phyloP scores from a whole-genome alignment of 2,329 filamentous ascomycete genomes.

The Penicillium sp. region DNA sequence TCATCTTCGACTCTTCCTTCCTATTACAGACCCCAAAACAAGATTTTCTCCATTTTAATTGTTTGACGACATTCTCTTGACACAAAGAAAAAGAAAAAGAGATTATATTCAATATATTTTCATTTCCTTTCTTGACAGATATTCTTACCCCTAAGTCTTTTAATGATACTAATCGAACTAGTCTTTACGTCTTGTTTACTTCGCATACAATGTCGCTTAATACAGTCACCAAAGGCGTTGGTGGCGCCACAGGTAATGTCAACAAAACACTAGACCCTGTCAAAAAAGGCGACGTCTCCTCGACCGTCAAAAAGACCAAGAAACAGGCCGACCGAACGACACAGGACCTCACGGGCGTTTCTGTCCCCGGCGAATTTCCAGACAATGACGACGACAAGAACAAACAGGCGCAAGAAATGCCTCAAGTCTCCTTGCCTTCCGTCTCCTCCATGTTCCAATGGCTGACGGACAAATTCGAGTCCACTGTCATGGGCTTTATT shows the following conservation, averaged over 20 bases:
- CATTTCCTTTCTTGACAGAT: too few relatives aligned
- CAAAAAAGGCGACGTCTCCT: conserved; percentile 17
- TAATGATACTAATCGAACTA: neutral
- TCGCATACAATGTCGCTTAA: conserved; percentile 25
- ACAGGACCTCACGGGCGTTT: conserved; percentile 18
- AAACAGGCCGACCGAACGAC: conserved; percentile 18
- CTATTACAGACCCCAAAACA: neutral
- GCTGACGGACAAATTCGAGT: conserved; percentile 26
- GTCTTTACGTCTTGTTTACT: neutral
- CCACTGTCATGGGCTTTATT: conserved; percentile 21
- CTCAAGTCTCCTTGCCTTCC: conserved; percentile 18
- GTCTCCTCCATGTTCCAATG: conserved; percentile 19
- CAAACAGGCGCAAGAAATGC: conserved; percentile 16
- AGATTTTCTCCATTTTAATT: neutral
- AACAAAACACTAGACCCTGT: conserved; percentile 17
- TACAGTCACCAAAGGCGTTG: conserved; percentile 21
- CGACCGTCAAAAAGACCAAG: conserved; percentile 15
- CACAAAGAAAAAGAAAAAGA: neutral
- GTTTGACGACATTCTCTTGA: neutral
- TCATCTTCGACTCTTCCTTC: neutral
- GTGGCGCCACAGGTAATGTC: conserved; percentile 17
- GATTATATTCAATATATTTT: neutral
- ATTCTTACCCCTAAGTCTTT: neutral
- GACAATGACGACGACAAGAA: conserved; percentile 16
- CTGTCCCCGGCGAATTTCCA: conserved; percentile 26